Base-by-base conservation (phyloP, 148 eudicot genomes). In the Silene conica region DNA sequence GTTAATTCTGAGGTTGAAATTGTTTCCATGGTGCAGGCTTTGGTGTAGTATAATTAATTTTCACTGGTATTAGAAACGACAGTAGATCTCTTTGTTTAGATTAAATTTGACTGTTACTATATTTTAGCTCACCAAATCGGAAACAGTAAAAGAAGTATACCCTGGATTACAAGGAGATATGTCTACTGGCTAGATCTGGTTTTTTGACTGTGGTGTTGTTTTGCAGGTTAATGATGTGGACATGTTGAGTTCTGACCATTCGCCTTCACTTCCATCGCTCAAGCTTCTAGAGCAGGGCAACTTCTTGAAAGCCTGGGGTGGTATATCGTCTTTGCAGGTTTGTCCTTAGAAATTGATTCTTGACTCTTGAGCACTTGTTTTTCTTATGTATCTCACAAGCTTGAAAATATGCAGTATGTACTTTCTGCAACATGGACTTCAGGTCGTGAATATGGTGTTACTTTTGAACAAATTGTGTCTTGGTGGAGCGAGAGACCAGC, bases 401-500 rank as follows among this genome's bases (percentile, higher is more conserved):
- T 55, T 23, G 18, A 14, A 56, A 60, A 45, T 26, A 13, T 79
- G 85, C 89, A 95, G 99, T 87, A 86, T 85, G 90, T 90, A 52
- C 97, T 95, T 74, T 93, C 99, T 68, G 96, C 85, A 69, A 95
- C 94, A 73, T 95, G 99, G 99, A 82, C 96, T 48, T 76, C 82
- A 82, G 98, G 99, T 72, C 86, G 74, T 19, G 85, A 89, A 76
- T 76, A 92, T 80, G 99, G 96, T 28, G 78, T 92, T 14, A 92
- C 89, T 20, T 75, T 95, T 58, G 87, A 90, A 76, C 96, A 92
- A 71, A 58, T 92, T 28, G 87, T 82, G 63, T 87, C 88, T n/a
- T 95, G 88, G 99, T 95, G 96, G 99, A 95, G 99, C 72, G 92
- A 89, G 79, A 95, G 80, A 80, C 99, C 99, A 20, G 92, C 99